These are phyloP conservation scores for Thielaviopsis ethacetica DNA, from an alignment of 2,329 filamentous ascomycete species.

Conservation along the genomic window DNA sequence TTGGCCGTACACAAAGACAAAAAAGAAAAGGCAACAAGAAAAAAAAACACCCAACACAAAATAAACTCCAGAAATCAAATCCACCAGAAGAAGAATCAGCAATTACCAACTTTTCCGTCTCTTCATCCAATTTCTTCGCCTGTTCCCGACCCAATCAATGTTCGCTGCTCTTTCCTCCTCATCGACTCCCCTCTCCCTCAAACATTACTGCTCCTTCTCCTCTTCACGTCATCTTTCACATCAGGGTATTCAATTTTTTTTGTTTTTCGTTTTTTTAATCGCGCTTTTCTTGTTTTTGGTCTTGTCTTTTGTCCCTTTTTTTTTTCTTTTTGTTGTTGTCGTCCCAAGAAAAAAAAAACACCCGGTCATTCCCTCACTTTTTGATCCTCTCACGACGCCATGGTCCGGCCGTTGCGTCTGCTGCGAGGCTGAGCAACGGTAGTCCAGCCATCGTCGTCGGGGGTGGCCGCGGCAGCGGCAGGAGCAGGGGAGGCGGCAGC, in stretches of 20 bases:
- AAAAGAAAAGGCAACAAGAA: constrained; percentile 15
- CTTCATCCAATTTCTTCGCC: background rate
- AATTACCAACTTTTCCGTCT: background rate
- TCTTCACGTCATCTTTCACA: constrained; percentile 10
- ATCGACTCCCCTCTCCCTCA: too few relatives aligned
- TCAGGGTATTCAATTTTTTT: background rate
- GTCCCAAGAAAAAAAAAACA: constrained; percentile 1
- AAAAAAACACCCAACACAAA: constrained; percentile 5
- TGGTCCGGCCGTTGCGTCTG: constrained; percentile 7
- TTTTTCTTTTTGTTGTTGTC: background rate
- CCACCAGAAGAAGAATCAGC: too few relatives aligned
- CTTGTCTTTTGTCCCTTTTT: too few relatives aligned
- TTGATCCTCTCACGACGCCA: constrained; percentile 2
- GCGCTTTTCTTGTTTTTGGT: background rate
- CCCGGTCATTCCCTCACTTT: background rate
- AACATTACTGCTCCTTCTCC: background rate
- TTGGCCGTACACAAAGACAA: too few relatives aligned
- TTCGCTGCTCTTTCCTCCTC: background rate
- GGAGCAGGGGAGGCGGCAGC: constrained; percentile 18
- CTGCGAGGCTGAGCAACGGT: constrained; percentile 27
- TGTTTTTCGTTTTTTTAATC: constrained; percentile 10
- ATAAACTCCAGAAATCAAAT: background rate
- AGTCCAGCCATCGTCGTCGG: constrained; percentile 48
- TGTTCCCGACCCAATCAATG: background rate
- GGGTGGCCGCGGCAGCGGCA: constrained; percentile 19